Evolutionary conservation across 2,329 filamentous ascomycete species (phyloP), one percentile per base, ranked within the genome.

Genomic region (Emmonsiellopsis sp.): DNA sequence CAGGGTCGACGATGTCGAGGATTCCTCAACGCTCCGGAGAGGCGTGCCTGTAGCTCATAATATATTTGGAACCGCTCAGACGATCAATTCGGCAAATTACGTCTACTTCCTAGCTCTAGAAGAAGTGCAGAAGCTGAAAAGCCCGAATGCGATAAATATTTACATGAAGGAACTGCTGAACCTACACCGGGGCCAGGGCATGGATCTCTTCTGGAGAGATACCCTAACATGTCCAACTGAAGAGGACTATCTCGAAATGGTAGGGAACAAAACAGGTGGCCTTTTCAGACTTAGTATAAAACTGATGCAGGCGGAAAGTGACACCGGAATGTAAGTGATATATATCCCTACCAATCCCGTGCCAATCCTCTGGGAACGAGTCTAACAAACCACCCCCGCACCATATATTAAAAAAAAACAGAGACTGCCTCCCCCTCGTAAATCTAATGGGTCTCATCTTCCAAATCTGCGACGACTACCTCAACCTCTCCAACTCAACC

Each of bases 401-500:
- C 45, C 50, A 34, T 53, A 53, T 35, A 58, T 56, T 15, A 7
- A 42, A 31, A 47, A 30, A 20, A 6, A 47, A 51, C 11, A 62
- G 65, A 26, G 62, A 70, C 42, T 66, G 67, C 42, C 63, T 65
- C 2, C 62, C 89, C n/a, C 82, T 96, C 20, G 87, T 92, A 64
- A 90, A 65, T 40, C 41, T 66, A 10, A 62, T 66, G 55, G 67
- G 68, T 5, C 55, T 66, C 20, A 61, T 68, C 26, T 70, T 70
- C 50, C 68, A 70, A 50, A 66, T 70, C 37, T 64, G 67, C 38
- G 67, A 71, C 73, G 91, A 95, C 77, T 94, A 95, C 74, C 82
- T 88, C 69, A 95, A 95, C 69, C 81, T 96, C 53, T 79, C 76
- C 30, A 62, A 56, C 47, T 70, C 70, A 32, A 76, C 83, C 65